A percentile compares a stretch with the other conserved stretches of the same genome.
These are phyloP conservation scores for Nannochloris sp. DNA, from an alignment of 139 green algal genomes.

Conservation along the genomic window DNA sequence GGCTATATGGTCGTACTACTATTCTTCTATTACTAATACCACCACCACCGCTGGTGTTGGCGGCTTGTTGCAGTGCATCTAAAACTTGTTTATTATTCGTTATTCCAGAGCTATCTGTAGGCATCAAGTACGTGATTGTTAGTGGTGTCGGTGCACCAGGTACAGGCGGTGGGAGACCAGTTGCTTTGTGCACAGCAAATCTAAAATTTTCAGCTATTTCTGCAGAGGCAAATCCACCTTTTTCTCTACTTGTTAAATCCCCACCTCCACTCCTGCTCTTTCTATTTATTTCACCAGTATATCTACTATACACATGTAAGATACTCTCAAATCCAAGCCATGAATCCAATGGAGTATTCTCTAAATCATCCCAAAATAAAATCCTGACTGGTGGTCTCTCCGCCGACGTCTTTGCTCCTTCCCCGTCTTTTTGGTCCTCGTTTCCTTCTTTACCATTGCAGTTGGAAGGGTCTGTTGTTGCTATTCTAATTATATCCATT, in stretches of 20 bases:
- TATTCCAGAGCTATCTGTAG: background rate
- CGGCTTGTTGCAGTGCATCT: conserved; percentile 37
- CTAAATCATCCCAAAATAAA: conserved; percentile 54
- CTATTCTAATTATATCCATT: conserved; percentile 45
- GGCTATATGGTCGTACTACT: conserved; percentile 32
- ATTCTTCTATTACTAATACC: too few relatives aligned
- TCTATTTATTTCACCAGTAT: conserved; percentile 1
- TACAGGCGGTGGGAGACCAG: background rate
- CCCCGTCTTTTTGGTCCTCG: too few relatives aligned
- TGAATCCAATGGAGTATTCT: conserved; percentile 19
- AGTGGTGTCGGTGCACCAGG: conserved; percentile 11
- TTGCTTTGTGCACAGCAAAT: conserved; percentile 20
- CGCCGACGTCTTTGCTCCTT: too few relatives aligned
- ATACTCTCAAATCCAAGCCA: conserved; percentile 71
- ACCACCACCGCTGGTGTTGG: background rate
- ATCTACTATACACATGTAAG: conserved; percentile 43
- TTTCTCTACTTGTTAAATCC: conserved; percentile 5
- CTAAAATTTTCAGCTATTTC: conserved; percentile 25
- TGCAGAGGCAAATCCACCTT: conserved; percentile 23
- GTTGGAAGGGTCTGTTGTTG: conserved; percentile 12
- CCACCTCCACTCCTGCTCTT: background rate
- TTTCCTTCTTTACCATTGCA: conserved; percentile 8
- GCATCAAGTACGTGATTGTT: conserved; percentile 47
- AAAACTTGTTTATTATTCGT: conserved; percentile 31
- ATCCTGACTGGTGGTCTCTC: conserved; percentile 19